Evolutionary conservation across 2,329 filamentous ascomycete species (phyloP).

Genomic region (Pseudogymnoascus sp.): DNA sequence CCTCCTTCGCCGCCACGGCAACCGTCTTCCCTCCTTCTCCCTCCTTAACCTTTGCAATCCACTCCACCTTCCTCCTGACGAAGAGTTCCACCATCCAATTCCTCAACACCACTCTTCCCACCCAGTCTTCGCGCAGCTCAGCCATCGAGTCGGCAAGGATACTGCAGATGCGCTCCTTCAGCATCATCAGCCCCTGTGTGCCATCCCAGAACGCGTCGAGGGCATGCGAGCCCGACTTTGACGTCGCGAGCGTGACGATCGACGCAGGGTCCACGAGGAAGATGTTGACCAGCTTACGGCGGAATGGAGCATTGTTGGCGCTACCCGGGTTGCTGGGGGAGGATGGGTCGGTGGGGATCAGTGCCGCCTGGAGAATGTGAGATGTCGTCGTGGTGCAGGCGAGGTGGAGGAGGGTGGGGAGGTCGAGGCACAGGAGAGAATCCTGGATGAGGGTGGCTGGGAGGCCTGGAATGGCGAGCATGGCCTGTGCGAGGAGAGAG

Average conservation of each 20-base stretch:
- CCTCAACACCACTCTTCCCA: conserved; percentile 62
- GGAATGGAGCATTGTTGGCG: conserved; percentile 50
- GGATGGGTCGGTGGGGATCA: conserved; percentile 46
- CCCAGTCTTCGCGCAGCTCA: conserved; percentile 54
- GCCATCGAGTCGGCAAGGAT: conserved; percentile 53
- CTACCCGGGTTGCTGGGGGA: conserved; percentile 25
- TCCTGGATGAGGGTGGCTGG: conserved; percentile 66
- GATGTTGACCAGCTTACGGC: conserved; percentile 54
- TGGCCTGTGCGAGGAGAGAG: conserved; percentile 70
- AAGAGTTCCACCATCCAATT: conserved; percentile 71
- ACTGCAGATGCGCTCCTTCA: conserved; percentile 59
- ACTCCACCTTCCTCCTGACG: conserved; percentile 54
- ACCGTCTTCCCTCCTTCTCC: conserved; percentile 22
- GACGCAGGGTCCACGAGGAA: conserved; percentile 33
- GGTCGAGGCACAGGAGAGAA: conserved; percentile 54
- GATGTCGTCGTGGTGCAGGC: conserved; percentile 46
- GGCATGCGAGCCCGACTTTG: conserved; percentile 58
- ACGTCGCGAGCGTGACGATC: conserved; percentile 36
- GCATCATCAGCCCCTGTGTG: conserved; percentile 56
- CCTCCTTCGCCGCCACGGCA: neutral
- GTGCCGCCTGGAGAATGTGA: conserved; percentile 56
- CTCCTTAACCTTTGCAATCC: conserved; percentile 55
- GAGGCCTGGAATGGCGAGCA: conserved; percentile 66
- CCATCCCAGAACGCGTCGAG: conserved; percentile 60
- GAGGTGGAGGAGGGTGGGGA: conserved; percentile 53